phyloP scores from a whole-genome alignment of 2,329 filamentous ascomycete genomes.

The Claviceps monticola region DNA sequence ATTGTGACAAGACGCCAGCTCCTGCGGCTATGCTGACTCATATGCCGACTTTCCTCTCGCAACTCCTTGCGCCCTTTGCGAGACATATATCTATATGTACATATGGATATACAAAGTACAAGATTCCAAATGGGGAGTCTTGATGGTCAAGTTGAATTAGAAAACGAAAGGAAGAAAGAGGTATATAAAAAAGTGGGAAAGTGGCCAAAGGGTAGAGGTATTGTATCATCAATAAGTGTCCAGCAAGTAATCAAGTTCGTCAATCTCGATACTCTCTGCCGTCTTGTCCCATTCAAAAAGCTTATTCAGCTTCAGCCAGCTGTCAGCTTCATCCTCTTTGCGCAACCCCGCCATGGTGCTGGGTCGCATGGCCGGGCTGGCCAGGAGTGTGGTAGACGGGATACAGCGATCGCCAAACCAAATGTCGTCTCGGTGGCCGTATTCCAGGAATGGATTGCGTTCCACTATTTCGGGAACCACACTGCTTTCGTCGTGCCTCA shows the following conservation, averaged over 20 bases:
- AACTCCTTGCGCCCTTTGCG: constrained; percentile 11
- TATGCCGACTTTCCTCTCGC: background rate
- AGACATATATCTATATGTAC: constrained; percentile 2
- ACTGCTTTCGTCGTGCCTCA: constrained; percentile 27
- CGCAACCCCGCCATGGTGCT: constrained; percentile 15
- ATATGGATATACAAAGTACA: too few species aligned
- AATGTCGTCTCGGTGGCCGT: constrained; percentile 31
- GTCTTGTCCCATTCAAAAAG: constrained; percentile 49
- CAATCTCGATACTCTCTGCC: constrained; percentile 80
- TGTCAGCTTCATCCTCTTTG: constrained; percentile 25
- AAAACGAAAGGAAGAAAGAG: background rate
- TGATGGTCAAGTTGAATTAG: background rate
- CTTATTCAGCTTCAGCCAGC: constrained; percentile 27
- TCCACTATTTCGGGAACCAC: constrained; percentile 15
- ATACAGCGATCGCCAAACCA: constrained; percentile 33
- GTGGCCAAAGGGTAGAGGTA: background rate
- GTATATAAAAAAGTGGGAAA: constrained; percentile 2
- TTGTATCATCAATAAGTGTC: constrained; percentile 46
- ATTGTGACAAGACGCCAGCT: background rate
- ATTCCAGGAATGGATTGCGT: constrained; percentile 18
- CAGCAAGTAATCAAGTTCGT: constrained; percentile 82
- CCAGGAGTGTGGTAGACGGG: constrained; percentile 30
- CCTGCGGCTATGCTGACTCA: background rate
- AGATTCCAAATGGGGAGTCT: too few species aligned
- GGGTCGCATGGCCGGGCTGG: constrained; percentile 39